phyloP scores from a whole-genome alignment of 1,284 basidiomycete genomes.

The Ceratobasidium sp. region DNA sequence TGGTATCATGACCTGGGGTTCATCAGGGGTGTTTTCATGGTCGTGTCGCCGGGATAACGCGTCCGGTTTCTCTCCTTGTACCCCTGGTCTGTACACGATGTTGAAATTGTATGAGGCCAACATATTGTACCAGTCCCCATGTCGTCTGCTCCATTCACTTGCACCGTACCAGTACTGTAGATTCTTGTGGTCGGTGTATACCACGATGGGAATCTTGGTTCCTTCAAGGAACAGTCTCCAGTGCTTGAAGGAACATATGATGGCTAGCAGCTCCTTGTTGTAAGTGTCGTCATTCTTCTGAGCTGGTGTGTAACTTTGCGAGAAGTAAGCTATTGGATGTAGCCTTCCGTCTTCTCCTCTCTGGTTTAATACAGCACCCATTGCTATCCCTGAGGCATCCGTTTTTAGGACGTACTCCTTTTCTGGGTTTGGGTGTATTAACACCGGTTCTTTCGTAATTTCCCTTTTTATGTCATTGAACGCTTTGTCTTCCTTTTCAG shows the following conservation, averaged over 20 bases:
- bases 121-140: conserved; percentile 2
- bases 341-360: conserved; percentile 2
- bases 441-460: conserved; percentile 23
- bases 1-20: conserved; percentile 22
- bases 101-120: neutral
- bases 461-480: conserved; percentile 54
- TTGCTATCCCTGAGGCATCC: conserved; percentile 16
- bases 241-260: conserved; percentile 33
- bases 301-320: neutral
- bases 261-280: conserved; percentile 44
- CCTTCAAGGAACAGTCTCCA: conserved; percentile 54
- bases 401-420: conserved; percentile 22
- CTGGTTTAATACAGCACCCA: conserved; percentile 16
- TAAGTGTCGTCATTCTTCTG: too few species aligned
- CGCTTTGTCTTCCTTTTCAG: conserved; percentile 46
- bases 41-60: conserved; percentile 52
- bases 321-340: conserved; percentile 4
- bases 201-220: conserved; percentile 21
- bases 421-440: conserved; percentile 4
- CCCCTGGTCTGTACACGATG: neutral
- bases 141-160: conserved; percentile 47
- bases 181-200: conserved; percentile 25
- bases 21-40: conserved; percentile 13
- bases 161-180: conserved; percentile 51
- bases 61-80: conserved; percentile 50